Evolutionary conservation across 2,329 filamentous ascomycete genomes (phyloP).

Genomic region (Pyrenophora tritici-repentis): DNA sequence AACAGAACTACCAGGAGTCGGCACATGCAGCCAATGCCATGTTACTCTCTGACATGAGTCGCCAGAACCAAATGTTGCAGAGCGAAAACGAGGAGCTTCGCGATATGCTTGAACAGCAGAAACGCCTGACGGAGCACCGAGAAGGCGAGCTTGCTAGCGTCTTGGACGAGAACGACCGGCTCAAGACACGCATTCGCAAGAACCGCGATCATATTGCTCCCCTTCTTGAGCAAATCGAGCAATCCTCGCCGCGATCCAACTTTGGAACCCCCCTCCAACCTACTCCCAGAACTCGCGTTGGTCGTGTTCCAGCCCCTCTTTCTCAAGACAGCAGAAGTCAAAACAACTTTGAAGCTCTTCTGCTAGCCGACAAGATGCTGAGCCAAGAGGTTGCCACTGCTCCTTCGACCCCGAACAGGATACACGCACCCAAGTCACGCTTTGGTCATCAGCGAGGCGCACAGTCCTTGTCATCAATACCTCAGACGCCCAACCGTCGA

Average conservation of each 20-base stretch:
- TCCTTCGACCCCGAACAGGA: conserved; percentile 69
- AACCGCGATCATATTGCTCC: conserved; percentile 83
- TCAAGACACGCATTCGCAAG: conserved; percentile 83
- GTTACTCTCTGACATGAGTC: conserved; percentile 53
- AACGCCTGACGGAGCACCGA: conserved; percentile 77
- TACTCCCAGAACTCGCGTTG: conserved; percentile 46
- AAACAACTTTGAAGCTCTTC: conserved; percentile 74
- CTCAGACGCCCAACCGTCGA: conserved; percentile 69
- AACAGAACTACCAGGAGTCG: conserved; percentile 60
- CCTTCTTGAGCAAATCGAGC: conserved; percentile 57
- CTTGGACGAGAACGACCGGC: conserved; percentile 74
- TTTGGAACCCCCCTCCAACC: conserved; percentile 61
- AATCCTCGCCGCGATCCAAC: conserved; percentile 65
- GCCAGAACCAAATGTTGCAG: conserved; percentile 67
- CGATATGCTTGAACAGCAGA: conserved; percentile 71
- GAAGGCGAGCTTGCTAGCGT: conserved; percentile 73
- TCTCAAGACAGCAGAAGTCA: conserved; percentile 55
- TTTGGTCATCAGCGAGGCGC: conserved; percentile 73
- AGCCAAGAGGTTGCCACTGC: conserved; percentile 77
- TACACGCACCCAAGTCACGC: conserved; percentile 53
- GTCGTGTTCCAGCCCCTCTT: conserved; percentile 52
- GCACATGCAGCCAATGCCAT: conserved; percentile 61
- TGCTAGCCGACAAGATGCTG: conserved; percentile 75
- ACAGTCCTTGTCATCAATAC: conserved; percentile 84
- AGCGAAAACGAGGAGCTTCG: conserved; percentile 68